phyloP scores from a whole-genome alignment of 257 asterid genomes.

The Scutellaria barbata region DNA sequence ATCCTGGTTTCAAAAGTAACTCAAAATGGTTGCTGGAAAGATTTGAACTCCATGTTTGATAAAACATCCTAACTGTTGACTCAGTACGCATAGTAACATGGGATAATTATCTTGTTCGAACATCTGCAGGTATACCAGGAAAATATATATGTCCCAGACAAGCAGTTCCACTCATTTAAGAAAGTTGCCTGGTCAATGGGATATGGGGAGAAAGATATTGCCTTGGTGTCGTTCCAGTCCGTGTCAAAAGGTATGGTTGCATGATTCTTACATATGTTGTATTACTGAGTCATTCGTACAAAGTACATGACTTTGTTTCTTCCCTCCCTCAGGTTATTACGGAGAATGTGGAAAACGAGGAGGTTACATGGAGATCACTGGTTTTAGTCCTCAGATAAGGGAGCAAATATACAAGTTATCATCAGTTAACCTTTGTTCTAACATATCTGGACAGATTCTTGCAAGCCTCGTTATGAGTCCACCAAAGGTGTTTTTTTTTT shows the following conservation, averaged over 20 bases:
- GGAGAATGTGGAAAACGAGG: slow-evolving; percentile 99
- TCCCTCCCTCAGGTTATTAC: slow-evolving; percentile 60
- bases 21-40: not conserved
- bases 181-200: slow-evolving; percentile 81
- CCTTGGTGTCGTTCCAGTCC: slow-evolving; percentile 66
- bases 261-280: slow-evolving; percentile 1
- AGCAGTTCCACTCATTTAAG: slow-evolving; percentile 92
- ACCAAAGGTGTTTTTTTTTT: slow-evolving; percentile 44
- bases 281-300: not conserved
- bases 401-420: slow-evolving; percentile 96
- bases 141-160: slow-evolving; percentile 87
- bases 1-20: no score
- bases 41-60: not conserved
- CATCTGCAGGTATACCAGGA: slow-evolving; percentile 90
- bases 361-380: slow-evolving; percentile 97
- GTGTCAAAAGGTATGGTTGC: slow-evolving; percentile 46
- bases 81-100: not conserved
- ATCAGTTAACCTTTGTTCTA: slow-evolving; percentile 95
- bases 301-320: slow-evolving; percentile 21
- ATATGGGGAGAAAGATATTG: slow-evolving; percentile 79
- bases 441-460: slow-evolving; percentile 95
- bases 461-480: slow-evolving; percentile 98
- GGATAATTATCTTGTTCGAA: slow-evolving; percentile 38
- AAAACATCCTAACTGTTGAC: not conserved
- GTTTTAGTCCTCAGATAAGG: slow-evolving; percentile 79